Evolutionary conservation across 2,329 filamentous ascomycete genomes (phyloP), one percentile per base, ranked within the genome.

Genomic region (Kalaharituber pfeilii): DNA sequence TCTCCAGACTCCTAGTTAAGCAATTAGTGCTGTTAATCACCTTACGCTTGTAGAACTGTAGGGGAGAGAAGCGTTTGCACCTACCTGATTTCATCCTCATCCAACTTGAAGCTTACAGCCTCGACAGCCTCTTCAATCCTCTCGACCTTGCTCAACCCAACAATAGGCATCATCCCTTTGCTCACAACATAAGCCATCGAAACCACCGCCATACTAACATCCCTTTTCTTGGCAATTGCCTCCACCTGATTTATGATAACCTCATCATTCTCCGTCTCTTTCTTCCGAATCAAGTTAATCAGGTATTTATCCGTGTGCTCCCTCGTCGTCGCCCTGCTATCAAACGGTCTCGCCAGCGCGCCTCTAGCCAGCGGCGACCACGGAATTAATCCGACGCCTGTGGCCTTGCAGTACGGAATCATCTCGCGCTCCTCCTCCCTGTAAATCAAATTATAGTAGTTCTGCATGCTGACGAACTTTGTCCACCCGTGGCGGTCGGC

Each of bases 401-500:
- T 71, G 50, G 66, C 66, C 44, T 70, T 66, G 60, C 70, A 72
- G 59, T 69, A 72, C 7, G 67, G 62, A 57, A 63, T 74, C 74
- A 77, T 77, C 59, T 77, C 74, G 1, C 73, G 66, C 63, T 77
- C 78, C 59, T 82, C 79, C 62, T 83, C 80, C 2, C 80, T 72
- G 64, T 80, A 79, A 2, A 76, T 63, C 0, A 77, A 67, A 58
- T 77, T 78, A 63, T 80, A 73, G 49, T 73, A 71, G 25, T 75
- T 75, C 58, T 79, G 76, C 77, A 80, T 80, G 1, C 68, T 72
- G 56, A 79, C 68, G 61, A 80, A 80, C 63, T 78, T 75, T 15
- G 74, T 76, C 76, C 75, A 80, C 24, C 74, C 72, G 50, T 77
- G 63, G 64, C 72, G 71, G 57, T 77, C 72, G 11, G 78, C 78